Base-by-base conservation (phyloP, 345 rosid species). In the Xanthoceras sorbifolium region DNA sequence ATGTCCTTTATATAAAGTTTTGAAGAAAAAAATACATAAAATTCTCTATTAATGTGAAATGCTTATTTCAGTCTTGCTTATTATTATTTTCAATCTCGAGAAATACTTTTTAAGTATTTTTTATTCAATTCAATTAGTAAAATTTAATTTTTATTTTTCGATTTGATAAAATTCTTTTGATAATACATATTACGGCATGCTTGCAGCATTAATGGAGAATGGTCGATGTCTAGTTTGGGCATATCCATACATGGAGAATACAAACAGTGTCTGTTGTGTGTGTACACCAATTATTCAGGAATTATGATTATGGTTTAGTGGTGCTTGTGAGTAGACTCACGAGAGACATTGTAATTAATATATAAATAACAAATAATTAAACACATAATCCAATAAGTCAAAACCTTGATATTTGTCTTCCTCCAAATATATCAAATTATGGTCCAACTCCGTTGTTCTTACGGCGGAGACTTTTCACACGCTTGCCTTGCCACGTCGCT, bases 361-460 rank as follows among this genome's bases (percentile, higher is more conserved):
- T 36, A 10, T 64, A 72, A 32, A 46, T 2, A 59, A 42, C 9
- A 23, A 18, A 32, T 57, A 67, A 54, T 18, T 4, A 70, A 9
- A 73, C 77, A 32, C 82, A 65, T 22, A 64, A 61, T 63, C 67
- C 84, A 67, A 71, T 31, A 76, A 74, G 84, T 80, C 84, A 82
- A 83, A 75, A 71, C 72, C 78, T 73, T 74, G 77, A 78, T 74
- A 20, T n/a, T 59, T 75, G 77, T 71, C 57, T 67, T 73, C 68
- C 44, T 38, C 60, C 8, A 62, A 55, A 17, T 57, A 18, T 67
- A 28, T 10, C 23, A 54, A 28, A 18, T 10, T 18, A 34, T 55
- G 46, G 71, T 65, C 65, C 42, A 61, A 75, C 79, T 77, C 84
- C 89, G 89, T 83, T 84, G 85, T 84, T 79, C 82, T 79, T 84